Base-by-base conservation (phyloP, 768 basidiomycete genomes). In the Vararia minispora region DNA sequence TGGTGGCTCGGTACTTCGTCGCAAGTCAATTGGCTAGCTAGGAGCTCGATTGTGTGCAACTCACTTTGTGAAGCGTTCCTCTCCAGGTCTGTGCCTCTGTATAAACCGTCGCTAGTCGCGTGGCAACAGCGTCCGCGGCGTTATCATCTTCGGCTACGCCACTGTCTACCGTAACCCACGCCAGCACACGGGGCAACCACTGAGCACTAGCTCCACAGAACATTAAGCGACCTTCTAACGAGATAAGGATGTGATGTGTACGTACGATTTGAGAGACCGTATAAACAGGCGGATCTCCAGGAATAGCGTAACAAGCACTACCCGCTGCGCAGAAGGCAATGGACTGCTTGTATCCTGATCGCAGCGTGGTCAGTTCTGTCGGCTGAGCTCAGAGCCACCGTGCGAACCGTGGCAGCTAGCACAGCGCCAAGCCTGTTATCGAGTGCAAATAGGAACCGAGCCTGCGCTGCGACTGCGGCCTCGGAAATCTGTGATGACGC, bases 271-370 rank as follows among this genome's bases (percentile, higher is more conserved):
- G 20, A 78, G 52, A 1, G 80, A 81, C 34, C 72, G 65, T 1
- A 74, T 76, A 5, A 79, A 48, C 5, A 81, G 57, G 36, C 84
- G 61, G 25, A 82, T 69, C 50, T 83, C 76, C 2, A 72, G 63
- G 35, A 86, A 71, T 5, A 88, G 55, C 14, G 72, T 61, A 40
- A 68, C 70, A 37, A 81, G 66, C 17, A 86, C 58, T 34, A 75
- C 58, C 23, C 80, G 60, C 32, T 79, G 76, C 1, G 75, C 72
- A 3, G 67, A 59, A 1, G 81, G 71, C 5, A 80, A 52, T 13
- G 65, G 49, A 9, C 52, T 48, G 0, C 56, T 62, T 48, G 63
- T 64, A 54, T 86, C 83, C 81, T 85, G 44, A 7, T 22, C 6
- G 26, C 16, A 41, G n/a, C 16, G 33, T 16, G 13, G 20, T 25